Base-by-base conservation (phyloP, 495 filamentous ascomycete species). In the Barbatosphaeria neglecta region DNA sequence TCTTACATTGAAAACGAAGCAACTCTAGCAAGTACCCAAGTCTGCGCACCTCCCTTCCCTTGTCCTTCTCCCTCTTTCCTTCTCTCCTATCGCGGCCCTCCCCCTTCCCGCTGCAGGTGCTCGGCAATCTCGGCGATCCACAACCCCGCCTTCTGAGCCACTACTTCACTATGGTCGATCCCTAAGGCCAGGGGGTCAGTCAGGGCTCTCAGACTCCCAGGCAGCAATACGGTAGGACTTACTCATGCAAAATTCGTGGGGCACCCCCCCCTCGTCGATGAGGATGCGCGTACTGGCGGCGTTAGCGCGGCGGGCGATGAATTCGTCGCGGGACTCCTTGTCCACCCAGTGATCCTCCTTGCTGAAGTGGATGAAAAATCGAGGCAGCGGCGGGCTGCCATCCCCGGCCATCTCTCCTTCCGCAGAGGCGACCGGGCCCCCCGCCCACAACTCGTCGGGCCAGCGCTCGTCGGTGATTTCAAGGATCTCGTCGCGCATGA, bases 211-310 rank as follows among this genome's bases (percentile, higher is more conserved):
- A 8, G 15, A 37, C 11, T 5, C 24, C 15, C 11, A 17, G 27
- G 33, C 31, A 18, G 6, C 11, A 38, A 41, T 10, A 31, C 27
- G 16, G 19, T 13, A 38, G 37, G 46, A 76, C 80, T 76, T 55
- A 84, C 80, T 70, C 43, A 90, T 74, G 60, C 83, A 89, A 64
- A 95, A 95, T 0, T 74, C 84, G 74, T 95, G 89, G 28, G 83
- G 83, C 49, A 90, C 65, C 0, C 75, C 75, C 20, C 77, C 72
- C 50, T 87, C 76, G 59, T 87, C 86, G 54, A 95, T 72, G 45
- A 84, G 55, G 73, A 93, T 82, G 48, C 55, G 68, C 11, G 83
- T 80, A n/a, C 47, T 81, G 82, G 31, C 71, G 33, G 22, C 58
- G 45, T 16, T 53, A 19, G 19, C 59, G 44, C 82, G 58, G 3